These are phyloP conservation scores for Solanum habrochaites DNA, from an alignment of 257 asterid species.

Conservation along the genomic window DNA sequence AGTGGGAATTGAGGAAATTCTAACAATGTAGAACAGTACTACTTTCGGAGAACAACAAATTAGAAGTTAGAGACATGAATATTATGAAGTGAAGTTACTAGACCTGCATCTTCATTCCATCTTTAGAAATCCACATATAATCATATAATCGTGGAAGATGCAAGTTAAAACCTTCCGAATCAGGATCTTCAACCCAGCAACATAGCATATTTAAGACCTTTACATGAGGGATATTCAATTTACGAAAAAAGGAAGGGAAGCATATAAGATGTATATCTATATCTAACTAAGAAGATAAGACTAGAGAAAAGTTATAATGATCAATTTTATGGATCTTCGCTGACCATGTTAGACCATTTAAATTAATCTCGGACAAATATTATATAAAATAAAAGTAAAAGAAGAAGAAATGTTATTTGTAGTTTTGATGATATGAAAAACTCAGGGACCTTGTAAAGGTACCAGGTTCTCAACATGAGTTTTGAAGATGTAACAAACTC, in stretches of 20 bases:
- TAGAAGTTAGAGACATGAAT: background rate
- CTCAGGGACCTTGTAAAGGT: too few relatives aligned
- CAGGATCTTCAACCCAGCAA: constrained; percentile 11
- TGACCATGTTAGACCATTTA: too few relatives aligned
- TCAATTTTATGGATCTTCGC: too few relatives aligned
- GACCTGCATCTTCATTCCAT: constrained; percentile 49
- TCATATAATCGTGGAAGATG: constrained; percentile 5
- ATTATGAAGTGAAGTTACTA: background rate
- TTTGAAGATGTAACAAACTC: too few relatives aligned
- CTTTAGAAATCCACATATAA: constrained; percentile 35
- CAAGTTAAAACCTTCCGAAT: background rate
- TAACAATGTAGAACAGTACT: background rate
- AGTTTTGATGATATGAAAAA: too few relatives aligned
- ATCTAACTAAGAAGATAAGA: too few relatives aligned
- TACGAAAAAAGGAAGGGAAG: background rate
- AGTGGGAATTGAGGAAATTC: background rate
- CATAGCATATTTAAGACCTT: constrained; percentile 3
- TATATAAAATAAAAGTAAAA: too few relatives aligned
- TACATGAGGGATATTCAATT: background rate
- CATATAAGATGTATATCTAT: background rate
- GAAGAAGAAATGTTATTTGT: too few relatives aligned
- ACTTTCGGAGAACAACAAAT: background rate
- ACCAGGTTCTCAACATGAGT: too few relatives aligned
- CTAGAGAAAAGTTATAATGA: too few relatives aligned
- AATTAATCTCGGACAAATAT: too few relatives aligned